A percentile compares a stretch with the other conserved stretches of the same genome.
Evolutionary conservation across 257 asterid species (phyloP).

Genomic region (Fraxinus pennsylvanica): DNA sequence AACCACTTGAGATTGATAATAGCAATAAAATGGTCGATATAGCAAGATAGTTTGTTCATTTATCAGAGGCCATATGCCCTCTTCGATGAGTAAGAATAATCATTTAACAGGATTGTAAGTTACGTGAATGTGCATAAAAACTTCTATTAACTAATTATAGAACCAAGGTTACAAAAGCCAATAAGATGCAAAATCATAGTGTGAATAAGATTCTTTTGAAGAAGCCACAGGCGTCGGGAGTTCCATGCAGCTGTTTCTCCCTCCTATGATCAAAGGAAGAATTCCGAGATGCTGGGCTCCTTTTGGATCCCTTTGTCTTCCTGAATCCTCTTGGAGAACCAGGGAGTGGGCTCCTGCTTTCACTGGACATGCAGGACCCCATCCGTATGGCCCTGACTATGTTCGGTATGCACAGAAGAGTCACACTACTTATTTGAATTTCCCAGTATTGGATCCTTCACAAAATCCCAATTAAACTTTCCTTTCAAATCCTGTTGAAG

Average conservation of each 20-base stretch:
- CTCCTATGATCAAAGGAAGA: conserved; percentile 61
- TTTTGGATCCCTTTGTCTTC: conserved; percentile 46
- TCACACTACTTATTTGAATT: conserved; percentile 55
- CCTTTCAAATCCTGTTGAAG: neutral
- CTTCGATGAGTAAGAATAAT: no score
- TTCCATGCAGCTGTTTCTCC: conserved; percentile 68
- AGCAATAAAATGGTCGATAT: no score
- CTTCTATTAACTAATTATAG: no score
- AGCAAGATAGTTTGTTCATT: no score
- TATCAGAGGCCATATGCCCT: no score
- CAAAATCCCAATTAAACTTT: conserved; percentile 24
- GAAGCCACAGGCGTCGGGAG: conserved; percentile 48
- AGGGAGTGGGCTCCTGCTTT: conserved; percentile 83
- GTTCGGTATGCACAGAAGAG: conserved; percentile 94
- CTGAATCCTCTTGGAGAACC: conserved; percentile 60
- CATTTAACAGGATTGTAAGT: no score
- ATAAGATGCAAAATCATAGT: no score
- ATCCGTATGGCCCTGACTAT: conserved; percentile 84
- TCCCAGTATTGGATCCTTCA: conserved; percentile 70
- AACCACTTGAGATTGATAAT: no score
- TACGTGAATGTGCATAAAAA: no score
- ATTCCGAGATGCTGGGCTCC: conserved; percentile 51
- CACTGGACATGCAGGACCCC: conserved; percentile 94
- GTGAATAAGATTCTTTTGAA: no score
- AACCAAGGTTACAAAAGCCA: no score